Evolutionary conservation across 345 rosid genomes (phyloP), one percentile per base, ranked within the genome.

Genomic region (Streptanthus diversifolius): DNA sequence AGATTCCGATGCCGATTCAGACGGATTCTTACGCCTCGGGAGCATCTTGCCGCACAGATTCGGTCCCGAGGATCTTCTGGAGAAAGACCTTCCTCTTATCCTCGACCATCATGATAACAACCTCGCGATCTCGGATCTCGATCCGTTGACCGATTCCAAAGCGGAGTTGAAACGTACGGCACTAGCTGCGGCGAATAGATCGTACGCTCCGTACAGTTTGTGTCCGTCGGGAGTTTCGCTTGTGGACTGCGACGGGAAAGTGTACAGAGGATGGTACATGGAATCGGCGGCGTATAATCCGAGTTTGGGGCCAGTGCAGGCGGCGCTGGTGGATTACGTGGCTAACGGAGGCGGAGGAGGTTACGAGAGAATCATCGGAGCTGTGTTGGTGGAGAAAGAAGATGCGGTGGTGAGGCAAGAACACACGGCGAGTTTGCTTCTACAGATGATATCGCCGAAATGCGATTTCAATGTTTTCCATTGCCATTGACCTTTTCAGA

Each of bases 281-380:
- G 99, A 95, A 74, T 95, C 99, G 1, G 99, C 97, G 10, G 99
- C 99, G 11, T 84, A 85, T 81, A 95, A 91, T 53, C 99, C 99
- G 0, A 95, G 98, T 77, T n/a, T 95, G 60, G 96, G 98, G 1
- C 99, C 98, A 3, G 81, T 87, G 14, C 99, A 95, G 82, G 96
- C 96, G 68, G 97, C 99, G 75, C 14, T 95, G 65, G 88, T 92
- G 79, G 93, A 91, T 36, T 91, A 79, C 74, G 15, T 91, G 19
- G 87, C 87, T 0, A 82, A 74, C 1, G 81, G 87, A 0, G 85
- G 88, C 2, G 96, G 97, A 15, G 93, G 84, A 12, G 96, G 83
- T 4, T 91, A 88, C 52, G 96, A 88, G 80, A 79, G 82, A 66
- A 95, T 95, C 77, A 77, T 76, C 32, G 85, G 73, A 33, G 97